Evolutionary conservation across 1,139 yeast genomes (phyloP).

Genomic region (Geotrichum histeridarum): DNA sequence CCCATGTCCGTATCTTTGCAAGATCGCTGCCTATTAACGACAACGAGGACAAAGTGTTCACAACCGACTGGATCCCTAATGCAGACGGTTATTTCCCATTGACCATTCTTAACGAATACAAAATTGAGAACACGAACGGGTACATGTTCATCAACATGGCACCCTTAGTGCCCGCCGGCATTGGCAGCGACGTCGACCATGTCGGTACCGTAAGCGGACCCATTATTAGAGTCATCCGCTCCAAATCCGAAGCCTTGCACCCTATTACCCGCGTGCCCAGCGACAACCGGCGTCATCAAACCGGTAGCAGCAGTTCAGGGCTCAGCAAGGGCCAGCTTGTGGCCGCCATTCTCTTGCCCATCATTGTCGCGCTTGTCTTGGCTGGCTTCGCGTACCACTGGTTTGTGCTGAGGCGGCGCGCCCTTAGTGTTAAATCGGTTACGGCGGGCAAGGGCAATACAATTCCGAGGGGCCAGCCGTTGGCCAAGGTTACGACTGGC

Average conservation of each 20-base stretch:
- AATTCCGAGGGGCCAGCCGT: constrained; percentile 13
- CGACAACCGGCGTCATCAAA: constrained; percentile 31
- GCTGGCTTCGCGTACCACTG: constrained; percentile 19
- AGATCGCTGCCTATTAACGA: constrained; percentile 36
- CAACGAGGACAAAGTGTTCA: constrained; percentile 32
- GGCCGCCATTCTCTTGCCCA: constrained; percentile 45
- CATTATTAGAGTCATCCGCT: constrained; percentile 35
- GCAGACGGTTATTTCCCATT: constrained; percentile 41
- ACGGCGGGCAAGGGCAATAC: constrained; percentile 12
- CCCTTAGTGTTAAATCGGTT: constrained; percentile 8
- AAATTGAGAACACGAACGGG: constrained; percentile 30
- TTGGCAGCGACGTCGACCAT: constrained; percentile 36
- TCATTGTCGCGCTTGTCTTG: constrained; percentile 32
- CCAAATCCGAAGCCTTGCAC: constrained; percentile 31
- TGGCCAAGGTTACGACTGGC: background rate
- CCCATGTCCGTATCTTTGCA: constrained; percentile 35
- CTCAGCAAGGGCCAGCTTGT: constrained; percentile 33
- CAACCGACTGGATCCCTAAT: constrained; percentile 36
- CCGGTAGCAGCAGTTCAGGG: constrained; percentile 28
- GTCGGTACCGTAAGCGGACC: constrained; percentile 41
- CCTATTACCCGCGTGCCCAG: constrained; percentile 39
- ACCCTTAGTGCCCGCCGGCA: constrained; percentile 37
- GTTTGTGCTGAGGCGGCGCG: constrained; percentile 17
- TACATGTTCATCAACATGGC: constrained; percentile 39
- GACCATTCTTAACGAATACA: constrained; percentile 33